Evolutionary conservation across 1,139 yeast species (phyloP), one percentile per base, ranked within the genome.

Genomic region (Hansenula sp.): DNA sequence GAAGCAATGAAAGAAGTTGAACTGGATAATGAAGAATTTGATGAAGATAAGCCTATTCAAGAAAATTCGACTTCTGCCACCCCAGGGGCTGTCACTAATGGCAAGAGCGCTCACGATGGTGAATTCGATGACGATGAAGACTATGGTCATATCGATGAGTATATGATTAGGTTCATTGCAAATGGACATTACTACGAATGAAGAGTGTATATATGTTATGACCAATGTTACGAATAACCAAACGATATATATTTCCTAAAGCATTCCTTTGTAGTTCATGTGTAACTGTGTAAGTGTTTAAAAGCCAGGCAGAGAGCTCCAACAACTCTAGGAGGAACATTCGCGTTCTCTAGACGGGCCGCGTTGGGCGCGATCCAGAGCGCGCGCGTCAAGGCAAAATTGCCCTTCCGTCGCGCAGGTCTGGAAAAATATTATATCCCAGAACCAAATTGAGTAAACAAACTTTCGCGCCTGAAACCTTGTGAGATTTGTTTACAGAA

Each of bases 81-180:
- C 5, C 38, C 38, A 7, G 38, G 33, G 7, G 33, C 13, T 21
- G 57, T 51, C 2, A 53, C 48, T 9, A 44, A 37, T 5, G 48
- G 35, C 2, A 57, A 53, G 15, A 47, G 44, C 9, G 57, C 50
- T 16, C 62, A 51, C 15, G 53, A 50, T 12, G 68, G 63, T 2
- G 69, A 63, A 4, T 71, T 67, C 13, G 84, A 77, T 46, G 89
- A 82, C 43, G 89, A 79, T 48, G 93, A 84, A 43, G 95, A 80
- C 33, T 76, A 87, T 43, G 96, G 96, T 6, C 96, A 90, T 63
- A 78, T 93, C 46, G 99, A 94, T 62, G 98, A 94, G 72, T 94
- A 91, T 66, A 94, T 94, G 99, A 79, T 94, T 52, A 72, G 91
- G 49, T 88, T 79, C 60, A 87, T 94, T 48, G 94, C 96, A 47